phyloP scores from a whole-genome alignment of 768 basidiomycete genomes.

The Boletus rubescentipes region DNA sequence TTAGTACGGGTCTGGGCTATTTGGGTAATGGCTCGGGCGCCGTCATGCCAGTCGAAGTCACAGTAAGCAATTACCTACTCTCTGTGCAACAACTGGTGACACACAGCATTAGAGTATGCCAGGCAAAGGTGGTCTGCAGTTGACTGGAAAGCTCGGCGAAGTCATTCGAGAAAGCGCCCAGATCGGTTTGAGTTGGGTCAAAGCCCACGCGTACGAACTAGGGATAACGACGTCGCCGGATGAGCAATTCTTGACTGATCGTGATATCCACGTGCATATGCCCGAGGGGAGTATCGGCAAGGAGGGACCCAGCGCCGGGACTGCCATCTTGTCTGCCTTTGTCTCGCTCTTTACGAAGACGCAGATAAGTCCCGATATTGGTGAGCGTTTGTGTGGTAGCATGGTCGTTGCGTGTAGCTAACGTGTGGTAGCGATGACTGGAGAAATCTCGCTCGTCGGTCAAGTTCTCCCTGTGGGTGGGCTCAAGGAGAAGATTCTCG shows the following conservation, averaged over 20 bases:
- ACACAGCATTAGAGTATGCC: slow-evolving; percentile 74
- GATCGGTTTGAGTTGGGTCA: slow-evolving; percentile 92
- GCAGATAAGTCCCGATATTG: slow-evolving; percentile 82
- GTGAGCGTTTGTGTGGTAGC: slow-evolving; percentile 41
- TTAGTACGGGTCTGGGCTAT: slow-evolving; percentile 93
- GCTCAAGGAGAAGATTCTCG: slow-evolving; percentile 93
- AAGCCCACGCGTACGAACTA: slow-evolving; percentile 83
- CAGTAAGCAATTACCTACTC: slow-evolving; percentile 48
- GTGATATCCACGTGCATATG: slow-evolving; percentile 96
- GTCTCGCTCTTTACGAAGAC: slow-evolving; percentile 90
- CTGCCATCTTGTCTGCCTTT: slow-evolving; percentile 87
- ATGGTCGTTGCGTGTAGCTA: not conserved
- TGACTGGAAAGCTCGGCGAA: slow-evolving; percentile 97
- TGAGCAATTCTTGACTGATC: slow-evolving; percentile 80
- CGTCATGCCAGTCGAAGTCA: slow-evolving; percentile 96
- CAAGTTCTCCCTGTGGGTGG: slow-evolving; percentile 97
- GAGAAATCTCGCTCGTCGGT: slow-evolving; percentile 94
- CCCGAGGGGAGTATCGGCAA: slow-evolving; percentile 92
- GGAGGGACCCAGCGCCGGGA: slow-evolving; percentile 96
- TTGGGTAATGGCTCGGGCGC: slow-evolving; percentile 95
- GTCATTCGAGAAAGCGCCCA: slow-evolving; percentile 97
- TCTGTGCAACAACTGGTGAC: not conserved
- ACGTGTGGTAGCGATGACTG: slow-evolving; percentile 82
- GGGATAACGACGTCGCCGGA: slow-evolving; percentile 74
- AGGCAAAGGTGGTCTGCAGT: slow-evolving; percentile 86